Base-by-base conservation (phyloP, 2,329 filamentous ascomycete species). In the Ophiocordyceps camponoti-leonardi region DNA sequence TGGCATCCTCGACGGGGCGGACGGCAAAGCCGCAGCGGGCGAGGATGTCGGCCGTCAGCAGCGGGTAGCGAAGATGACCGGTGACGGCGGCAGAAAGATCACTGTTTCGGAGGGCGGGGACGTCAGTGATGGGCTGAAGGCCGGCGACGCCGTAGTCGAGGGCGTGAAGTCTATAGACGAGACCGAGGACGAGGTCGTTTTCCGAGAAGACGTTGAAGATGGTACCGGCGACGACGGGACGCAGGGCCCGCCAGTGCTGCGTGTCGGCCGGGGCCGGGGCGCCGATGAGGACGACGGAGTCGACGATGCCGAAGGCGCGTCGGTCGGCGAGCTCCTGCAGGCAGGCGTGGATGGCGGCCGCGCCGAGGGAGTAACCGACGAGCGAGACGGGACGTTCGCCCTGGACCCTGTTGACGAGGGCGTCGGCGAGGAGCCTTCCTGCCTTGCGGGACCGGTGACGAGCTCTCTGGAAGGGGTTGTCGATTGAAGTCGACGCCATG, bases 151-250 rank as follows among this genome's bases (percentile, higher is more conserved):
- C 88, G 39, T 84, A 73, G 51, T 92, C 82, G 26, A 94, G 74
- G 48, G 81, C 87, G 39, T 83, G 86, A 2, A 86, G 81, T 41
- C 88, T 79, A 60, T 95, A 94, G 18, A 94, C 67, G 58, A 94
- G 90, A 1, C 79, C 87, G 1, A 95, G 76, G 30, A 95, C 79
- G 55, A 86, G 84, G 61, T 95, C 88, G 49, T 92, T 88, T 45
- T 81, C 78, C 2, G 85, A 90, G 62, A 82, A 94, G 10, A 90
- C 86, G 53, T 95, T 95, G 53, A 94, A 82, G 8, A 94, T 71
- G 47, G 83, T 75, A 2, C 88, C 87, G 2, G 81, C 77, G 0
- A 94, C 86, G 1, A 90, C 85, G 41, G 75, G 77, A 28, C 86
- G 77, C 52, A 94, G 77, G 35, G 76, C 69, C 41, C 80, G 73